Evolutionary conservation across 2,329 filamentous ascomycete genomes (phyloP).

Genomic region (Sporothrix globosa): DNA sequence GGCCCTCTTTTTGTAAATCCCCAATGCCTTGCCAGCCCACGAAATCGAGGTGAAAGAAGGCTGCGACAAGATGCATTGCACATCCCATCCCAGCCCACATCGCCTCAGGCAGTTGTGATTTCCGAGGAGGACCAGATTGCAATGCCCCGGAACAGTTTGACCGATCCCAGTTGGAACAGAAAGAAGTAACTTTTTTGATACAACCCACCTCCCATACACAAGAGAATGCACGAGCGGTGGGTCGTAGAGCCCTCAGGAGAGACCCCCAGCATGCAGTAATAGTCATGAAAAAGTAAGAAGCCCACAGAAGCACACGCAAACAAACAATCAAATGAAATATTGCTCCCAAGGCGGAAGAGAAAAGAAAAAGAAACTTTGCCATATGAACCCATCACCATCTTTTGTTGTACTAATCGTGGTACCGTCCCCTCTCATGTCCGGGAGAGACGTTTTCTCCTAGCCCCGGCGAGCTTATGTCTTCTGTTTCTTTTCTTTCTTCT

Average conservation of each 20-base stretch:
- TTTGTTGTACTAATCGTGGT: conserved; percentile 26
- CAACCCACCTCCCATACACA: neutral
- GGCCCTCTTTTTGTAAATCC: conserved; percentile 28
- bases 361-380: neutral
- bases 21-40: conserved; percentile 32
- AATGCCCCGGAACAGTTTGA: conserved; percentile 22
- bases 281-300: neutral
- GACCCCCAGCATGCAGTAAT: conserved; percentile 7
- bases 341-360: neutral
- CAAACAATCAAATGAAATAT: neutral
- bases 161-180: conserved; percentile 19
- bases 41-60: neutral
- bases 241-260: conserved; percentile 23
- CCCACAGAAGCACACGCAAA: neutral
- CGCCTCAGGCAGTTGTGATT: neutral
- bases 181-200: conserved; percentile 10
- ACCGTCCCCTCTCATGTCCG: neutral
- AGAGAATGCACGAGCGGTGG: neutral
- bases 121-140: neutral
- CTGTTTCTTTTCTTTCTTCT: conserved; percentile 11
- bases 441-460: neutral
- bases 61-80: neutral
- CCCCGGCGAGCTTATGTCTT: conserved; percentile 16
- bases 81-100: neutral
- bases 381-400: conserved; percentile 13